phyloP scores from a whole-genome alignment of 140 eudicot genomes.

The Cichorium intybus region DNA sequence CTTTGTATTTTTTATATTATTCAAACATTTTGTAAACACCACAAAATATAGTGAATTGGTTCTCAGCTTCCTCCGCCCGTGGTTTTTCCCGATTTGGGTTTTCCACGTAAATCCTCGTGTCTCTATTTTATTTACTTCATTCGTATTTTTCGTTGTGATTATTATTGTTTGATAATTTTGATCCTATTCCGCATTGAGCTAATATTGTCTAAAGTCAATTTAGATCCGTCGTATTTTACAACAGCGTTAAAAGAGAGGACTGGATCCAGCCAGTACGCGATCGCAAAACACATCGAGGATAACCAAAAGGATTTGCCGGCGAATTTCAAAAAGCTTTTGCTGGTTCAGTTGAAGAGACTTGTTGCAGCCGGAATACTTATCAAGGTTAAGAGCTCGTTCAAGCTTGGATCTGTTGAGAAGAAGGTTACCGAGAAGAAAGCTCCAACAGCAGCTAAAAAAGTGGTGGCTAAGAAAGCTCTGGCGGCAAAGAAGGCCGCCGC shows the following conservation, averaged over 20 bases:
- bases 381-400: conserved; percentile 36
- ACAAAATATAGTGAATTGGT: too few relatives aligned
- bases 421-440: conserved; percentile 7
- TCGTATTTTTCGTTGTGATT: too few relatives aligned
- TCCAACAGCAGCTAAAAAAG: neutral
- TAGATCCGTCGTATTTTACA: too few relatives aligned
- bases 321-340: conserved; percentile 35
- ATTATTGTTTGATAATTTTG: too few relatives aligned
- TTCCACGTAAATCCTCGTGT: too few relatives aligned
- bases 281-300: conserved; percentile 40
- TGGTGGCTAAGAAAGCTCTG: conserved; percentile 1
- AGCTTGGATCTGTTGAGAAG: neutral
- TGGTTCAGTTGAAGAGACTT: conserved; percentile 30
- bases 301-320: conserved; percentile 36
- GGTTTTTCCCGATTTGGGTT: too few relatives aligned
- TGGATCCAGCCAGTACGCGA: conserved; percentile 47
- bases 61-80: too few relatives aligned
- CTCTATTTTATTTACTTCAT: too few relatives aligned
- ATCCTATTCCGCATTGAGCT: too few relatives aligned
- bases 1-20: too few relatives aligned
- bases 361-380: conserved; percentile 31
- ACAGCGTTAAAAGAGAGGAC: conserved; percentile 41
- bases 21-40: too few relatives aligned
- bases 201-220: too few relatives aligned
- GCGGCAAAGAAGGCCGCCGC: neutral